Percentiles rank a stretch among this genome's conserved stretches.
Evolutionary conservation across 495 filamentous ascomycete genomes (phyloP).

Genomic region (Penicillium pancosmium): DNA sequence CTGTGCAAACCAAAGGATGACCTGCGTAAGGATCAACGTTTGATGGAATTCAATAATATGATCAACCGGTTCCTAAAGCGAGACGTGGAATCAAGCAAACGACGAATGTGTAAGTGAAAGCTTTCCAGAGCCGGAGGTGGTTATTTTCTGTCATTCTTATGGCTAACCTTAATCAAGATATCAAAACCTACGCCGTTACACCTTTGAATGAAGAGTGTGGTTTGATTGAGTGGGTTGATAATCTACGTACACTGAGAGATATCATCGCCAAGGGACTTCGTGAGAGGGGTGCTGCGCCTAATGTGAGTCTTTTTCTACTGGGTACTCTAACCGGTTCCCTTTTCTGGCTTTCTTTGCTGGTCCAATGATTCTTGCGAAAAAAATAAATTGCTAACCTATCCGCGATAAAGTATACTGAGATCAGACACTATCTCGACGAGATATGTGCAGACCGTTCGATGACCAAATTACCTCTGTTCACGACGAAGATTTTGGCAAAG

Average conservation of each 20-base stretch:
- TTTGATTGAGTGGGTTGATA: slow-evolving; percentile 98
- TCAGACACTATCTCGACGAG: slow-evolving; percentile 59
- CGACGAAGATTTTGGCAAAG: slow-evolving; percentile 60
- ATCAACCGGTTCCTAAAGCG: slow-evolving; percentile 92
- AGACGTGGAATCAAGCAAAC: slow-evolving; percentile 85
- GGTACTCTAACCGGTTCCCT: neutral
- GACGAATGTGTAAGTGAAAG: slow-evolving; percentile 63
- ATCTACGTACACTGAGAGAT: slow-evolving; percentile 89
- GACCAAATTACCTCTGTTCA: slow-evolving; percentile 67
- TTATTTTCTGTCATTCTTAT: neutral
- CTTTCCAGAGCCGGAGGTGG: neutral
- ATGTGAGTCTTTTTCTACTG: slow-evolving; percentile 33
- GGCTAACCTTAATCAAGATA: slow-evolving; percentile 53
- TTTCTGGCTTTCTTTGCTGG: neutral
- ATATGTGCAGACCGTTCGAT: slow-evolving; percentile 48
- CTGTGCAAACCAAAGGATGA: slow-evolving; percentile 98
- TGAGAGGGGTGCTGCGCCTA: slow-evolving; percentile 64
- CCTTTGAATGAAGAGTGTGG: slow-evolving; percentile 98
- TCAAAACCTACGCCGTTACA: slow-evolving; percentile 95
- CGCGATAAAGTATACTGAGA: slow-evolving; percentile 54
- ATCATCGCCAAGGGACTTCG: slow-evolving; percentile 80
- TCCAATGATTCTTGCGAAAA: too few species aligned
- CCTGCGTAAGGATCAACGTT: slow-evolving; percentile 90
- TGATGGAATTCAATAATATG: slow-evolving; percentile 99
- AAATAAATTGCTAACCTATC: too few species aligned